Percentiles rank a stretch among this genome's conserved stretches.
Evolutionary conservation across 805 yeast species (phyloP).

Genomic region (Yamadazyma olivae): DNA sequence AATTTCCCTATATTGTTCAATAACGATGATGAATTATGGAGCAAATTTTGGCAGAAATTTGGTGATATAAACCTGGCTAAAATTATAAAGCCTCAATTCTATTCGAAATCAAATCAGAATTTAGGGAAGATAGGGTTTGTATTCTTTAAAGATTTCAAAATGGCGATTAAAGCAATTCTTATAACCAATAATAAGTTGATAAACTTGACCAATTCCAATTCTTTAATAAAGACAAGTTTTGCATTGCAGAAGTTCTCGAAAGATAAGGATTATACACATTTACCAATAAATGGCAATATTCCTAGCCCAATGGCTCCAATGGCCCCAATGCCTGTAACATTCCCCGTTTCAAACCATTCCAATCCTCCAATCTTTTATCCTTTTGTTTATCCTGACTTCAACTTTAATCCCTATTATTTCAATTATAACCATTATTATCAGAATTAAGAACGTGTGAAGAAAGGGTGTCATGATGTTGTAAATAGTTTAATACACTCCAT

Average conservation of each 20-base stretch:
- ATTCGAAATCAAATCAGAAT: conserved; percentile 16
- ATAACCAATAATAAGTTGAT: conserved; percentile 46
- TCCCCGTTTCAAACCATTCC: too few species aligned
- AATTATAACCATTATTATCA: too few species aligned
- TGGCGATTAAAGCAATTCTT: conserved; percentile 62
- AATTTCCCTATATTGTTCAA: conserved; percentile 54
- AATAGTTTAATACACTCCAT: too few species aligned
- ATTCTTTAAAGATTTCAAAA: conserved; percentile 52
- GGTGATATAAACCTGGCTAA: conserved; percentile 39
- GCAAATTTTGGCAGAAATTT: conserved; percentile 36
- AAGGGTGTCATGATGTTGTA: too few species aligned
- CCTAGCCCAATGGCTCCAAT: neutral
- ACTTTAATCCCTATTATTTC: too few species aligned
- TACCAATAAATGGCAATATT: neutral
- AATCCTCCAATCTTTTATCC: too few species aligned
- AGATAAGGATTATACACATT: too few species aligned
- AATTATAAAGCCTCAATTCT: conserved; percentile 41
- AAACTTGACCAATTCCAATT: conserved; percentile 16
- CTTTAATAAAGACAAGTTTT: conserved; percentile 35
- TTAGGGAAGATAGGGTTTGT: conserved; percentile 56
- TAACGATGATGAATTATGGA: conserved; percentile 49
- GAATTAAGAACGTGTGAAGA: too few species aligned
- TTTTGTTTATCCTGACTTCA: too few species aligned
- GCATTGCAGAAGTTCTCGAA: conserved; percentile 33
- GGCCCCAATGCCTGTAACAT: too few species aligned